phyloP scores from a whole-genome alignment of 2,329 filamentous ascomycete species.

The Pseudonectria buxi region DNA sequence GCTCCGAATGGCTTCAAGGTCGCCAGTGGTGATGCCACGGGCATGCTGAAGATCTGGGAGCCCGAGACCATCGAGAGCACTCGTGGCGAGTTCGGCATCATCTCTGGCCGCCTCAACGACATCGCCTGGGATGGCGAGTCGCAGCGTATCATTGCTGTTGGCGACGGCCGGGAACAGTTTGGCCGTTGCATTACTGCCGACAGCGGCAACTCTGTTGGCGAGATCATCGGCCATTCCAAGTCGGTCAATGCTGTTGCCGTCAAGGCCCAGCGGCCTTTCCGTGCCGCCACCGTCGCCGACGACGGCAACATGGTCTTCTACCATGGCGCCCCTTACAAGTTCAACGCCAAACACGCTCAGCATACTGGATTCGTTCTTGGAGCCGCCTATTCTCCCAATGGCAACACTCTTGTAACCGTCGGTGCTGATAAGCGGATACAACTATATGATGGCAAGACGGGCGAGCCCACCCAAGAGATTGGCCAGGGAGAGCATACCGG shows the following conservation, averaged over 20 bases:
- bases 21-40: constrained; percentile 81
- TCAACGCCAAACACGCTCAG: constrained; percentile 72
- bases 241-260: constrained; percentile 88
- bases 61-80: constrained; percentile 76
- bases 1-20: constrained; percentile 92
- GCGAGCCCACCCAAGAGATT: constrained; percentile 70
- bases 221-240: constrained; percentile 86
- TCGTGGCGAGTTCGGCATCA: constrained; percentile 91
- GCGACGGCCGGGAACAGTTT: constrained; percentile 87
- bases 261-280: constrained; percentile 80
- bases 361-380: constrained; percentile 89
- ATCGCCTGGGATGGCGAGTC: constrained; percentile 97
- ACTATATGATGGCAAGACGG: constrained; percentile 94
- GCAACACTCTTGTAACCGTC: constrained; percentile 72
- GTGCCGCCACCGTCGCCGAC: constrained; percentile 85
- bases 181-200: constrained; percentile 93
- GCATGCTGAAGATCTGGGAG: constrained; percentile 88
- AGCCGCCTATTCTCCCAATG: constrained; percentile 84
- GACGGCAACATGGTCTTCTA: constrained; percentile 88
- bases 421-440: constrained; percentile 91
- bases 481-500: constrained; percentile 82
- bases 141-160: constrained; percentile 92
- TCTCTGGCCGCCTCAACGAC: constrained; percentile 91
- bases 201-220: constrained; percentile 91
- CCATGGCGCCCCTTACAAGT: constrained; percentile 93